Evolutionary conservation across 192 early-diverging fungal species (phyloP).

Genomic region (Rhizophagus prolifer): DNA sequence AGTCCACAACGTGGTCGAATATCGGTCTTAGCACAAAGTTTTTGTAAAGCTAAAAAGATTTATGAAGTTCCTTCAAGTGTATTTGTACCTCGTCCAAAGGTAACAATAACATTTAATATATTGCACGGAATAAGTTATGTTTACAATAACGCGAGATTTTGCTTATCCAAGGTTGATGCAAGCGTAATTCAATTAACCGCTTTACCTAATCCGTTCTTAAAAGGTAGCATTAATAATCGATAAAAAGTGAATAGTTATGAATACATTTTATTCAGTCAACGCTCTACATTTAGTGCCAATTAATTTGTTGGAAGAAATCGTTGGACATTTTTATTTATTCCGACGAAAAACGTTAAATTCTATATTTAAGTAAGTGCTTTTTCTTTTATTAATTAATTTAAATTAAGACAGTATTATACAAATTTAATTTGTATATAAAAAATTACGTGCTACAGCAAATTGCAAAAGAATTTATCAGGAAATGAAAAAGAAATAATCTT

Average conservation of each 20-base stretch:
- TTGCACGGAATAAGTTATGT: not conserved
- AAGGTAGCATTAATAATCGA: conserved; percentile 53
- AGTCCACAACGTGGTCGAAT: conserved; percentile 60
- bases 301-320: conserved; percentile 12
- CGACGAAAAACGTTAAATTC: not conserved
- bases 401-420: not conserved
- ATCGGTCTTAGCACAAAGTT: conserved; percentile 68
- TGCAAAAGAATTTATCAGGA: conserved; percentile 42
- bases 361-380: not conserved
- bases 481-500: conserved; percentile 34
- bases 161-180: conserved; percentile 38
- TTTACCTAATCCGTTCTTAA: conserved; percentile 64
- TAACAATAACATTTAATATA: not conserved
- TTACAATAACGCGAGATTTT: conserved; percentile 4
- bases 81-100: conserved; percentile 77
- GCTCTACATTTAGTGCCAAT: conserved; percentile 57
- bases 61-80: conserved; percentile 60
- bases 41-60: conserved; percentile 64
- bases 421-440: not conserved
- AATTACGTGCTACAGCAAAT: not conserved
- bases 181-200: conserved; percentile 56
- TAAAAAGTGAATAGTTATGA: no score
- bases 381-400: conserved; percentile 4
- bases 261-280: not conserved
- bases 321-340: conserved; percentile 23